Conservation (phyloP, 108 stramenopile species). For the Cyclotella kingstonii region DNA sequence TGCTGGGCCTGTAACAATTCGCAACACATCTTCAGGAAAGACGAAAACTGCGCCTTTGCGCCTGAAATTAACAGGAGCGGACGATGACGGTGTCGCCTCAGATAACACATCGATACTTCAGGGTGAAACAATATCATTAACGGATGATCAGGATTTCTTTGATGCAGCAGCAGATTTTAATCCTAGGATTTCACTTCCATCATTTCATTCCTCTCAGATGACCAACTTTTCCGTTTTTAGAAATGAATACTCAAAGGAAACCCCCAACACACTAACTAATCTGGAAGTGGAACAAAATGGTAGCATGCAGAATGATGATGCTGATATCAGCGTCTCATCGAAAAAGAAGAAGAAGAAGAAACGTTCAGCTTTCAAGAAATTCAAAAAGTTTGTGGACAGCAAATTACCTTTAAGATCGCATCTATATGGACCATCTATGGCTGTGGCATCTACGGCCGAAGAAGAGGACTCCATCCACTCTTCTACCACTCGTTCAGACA, state of each 20-base stretch:
- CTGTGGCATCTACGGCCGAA: conserved; percentile 4
- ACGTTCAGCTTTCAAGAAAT: neutral
- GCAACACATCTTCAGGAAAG: neutral
- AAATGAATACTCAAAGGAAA: too few relatives aligned
- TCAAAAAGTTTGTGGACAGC: conserved; percentile 8
- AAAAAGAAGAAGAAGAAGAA: conserved; percentile 18
- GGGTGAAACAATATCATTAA: conserved; percentile 28
- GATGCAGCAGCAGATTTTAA: conserved; percentile 9
- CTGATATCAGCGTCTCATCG: neutral
- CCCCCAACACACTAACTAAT: neutral
- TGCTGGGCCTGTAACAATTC: neutral
- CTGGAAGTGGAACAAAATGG: neutral
- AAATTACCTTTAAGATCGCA: conserved; percentile 10
- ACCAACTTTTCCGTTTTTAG: conserved; percentile 2
- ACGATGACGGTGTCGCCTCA: conserved; percentile 19
- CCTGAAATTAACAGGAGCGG: neutral
- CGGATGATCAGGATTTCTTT: conserved; percentile 24
- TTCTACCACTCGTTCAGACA: too few relatives aligned
- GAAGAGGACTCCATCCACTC: conserved; percentile 12
- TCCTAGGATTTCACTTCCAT: neutral
- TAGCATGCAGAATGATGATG: neutral
- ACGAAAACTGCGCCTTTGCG: neutral
- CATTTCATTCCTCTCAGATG: neutral
- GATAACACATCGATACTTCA: conserved; percentile 18
- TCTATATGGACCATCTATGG: neutral